Base-by-base conservation (phyloP, 2,329 filamentous ascomycete genomes). In the Dothideomycetes sp. region DNA sequence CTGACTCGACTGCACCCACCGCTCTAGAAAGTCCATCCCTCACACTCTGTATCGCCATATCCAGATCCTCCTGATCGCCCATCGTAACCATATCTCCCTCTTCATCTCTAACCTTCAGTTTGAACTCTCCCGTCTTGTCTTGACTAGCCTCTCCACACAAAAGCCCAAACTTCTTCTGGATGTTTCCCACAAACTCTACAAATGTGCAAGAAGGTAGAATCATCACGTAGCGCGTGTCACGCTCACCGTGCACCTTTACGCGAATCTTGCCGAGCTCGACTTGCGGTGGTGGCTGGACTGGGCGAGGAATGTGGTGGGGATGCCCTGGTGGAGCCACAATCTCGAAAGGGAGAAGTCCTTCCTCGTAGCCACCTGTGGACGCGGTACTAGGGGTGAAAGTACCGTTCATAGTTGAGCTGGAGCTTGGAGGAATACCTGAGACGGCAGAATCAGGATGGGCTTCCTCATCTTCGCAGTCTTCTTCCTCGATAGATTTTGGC, bases 51-150 rank as follows among this genome's bases (percentile, higher is more conserved):
- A 96, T 71, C 19, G 85, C 79, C 77, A 95, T 84, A 37, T 96
- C 88, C 46, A 95, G 64, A 64, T 98, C 91, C 54, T 98, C 91
- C 60, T 95, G 85, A 59, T 98, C 91, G 19, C 83, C 87, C 76
- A 98, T 81, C 22, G 89, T 95, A 55, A 98, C 93, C 83, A 95
- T 89, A 55, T 96, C 89, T 3, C 82, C 83, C 49, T 85, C 82
- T 50, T 96, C 91, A 47, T 93, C 86, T 53, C 74, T 77, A 51
- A 88, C 77, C 68, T 91, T 91, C 62, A 95, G 81, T 70, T 88
- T 93, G 66, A 95, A 89, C 42, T 77, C 45, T 76, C 45, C n/a
- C n/a, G n/a, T n/a, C n/a, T n/a, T n/a, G n/a, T n/a, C n/a, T n/a
- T n/a, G n/a, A n/a, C n/a, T n/a, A 80, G 66, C 40, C 74, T 68